phyloP scores from a whole-genome alignment of 305 asterid genomes.

The Fraxinus platypoda region DNA sequence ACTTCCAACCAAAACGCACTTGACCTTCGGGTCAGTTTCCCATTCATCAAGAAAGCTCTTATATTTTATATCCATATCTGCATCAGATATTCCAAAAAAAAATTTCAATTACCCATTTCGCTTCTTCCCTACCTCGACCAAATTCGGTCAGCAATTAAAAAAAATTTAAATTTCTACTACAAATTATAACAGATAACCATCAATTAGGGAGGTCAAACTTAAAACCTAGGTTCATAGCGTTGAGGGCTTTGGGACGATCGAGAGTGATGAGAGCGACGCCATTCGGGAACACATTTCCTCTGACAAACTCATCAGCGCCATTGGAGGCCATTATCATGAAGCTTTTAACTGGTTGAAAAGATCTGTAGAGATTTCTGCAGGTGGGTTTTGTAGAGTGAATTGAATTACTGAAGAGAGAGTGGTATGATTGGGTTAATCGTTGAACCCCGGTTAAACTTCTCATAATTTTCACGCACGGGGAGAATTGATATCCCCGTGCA shows the following conservation, averaged over 20 bases:
- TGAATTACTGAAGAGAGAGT: conserved; percentile 12
- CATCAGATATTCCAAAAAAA: conserved; percentile 23
- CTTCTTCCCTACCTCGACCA: neutral
- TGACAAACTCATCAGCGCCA: conserved; percentile 56
- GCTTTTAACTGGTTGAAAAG: conserved; percentile 22
- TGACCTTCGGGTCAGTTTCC: conserved; percentile 85
- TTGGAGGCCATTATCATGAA: conserved; percentile 39
- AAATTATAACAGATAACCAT: conserved; percentile 6
- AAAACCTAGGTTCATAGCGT: conserved; percentile 87
- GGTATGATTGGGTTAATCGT: conserved; percentile 25
- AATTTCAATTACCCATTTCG: neutral
- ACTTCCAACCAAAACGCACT: conserved; percentile 84
- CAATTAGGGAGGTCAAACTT: neutral
- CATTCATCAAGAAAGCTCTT: conserved; percentile 82
- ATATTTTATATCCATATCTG: conserved; percentile 86
- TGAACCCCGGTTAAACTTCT: conserved; percentile 23
- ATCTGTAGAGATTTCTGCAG: conserved; percentile 21
- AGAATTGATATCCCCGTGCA: too few species aligned
- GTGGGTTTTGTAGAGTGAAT: conserved; percentile 23
- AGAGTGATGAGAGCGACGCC: conserved; percentile 89
- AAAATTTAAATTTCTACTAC: neutral
- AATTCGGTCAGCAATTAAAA: neutral
- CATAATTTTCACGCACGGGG: conserved; percentile 20
- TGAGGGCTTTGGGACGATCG: conserved; percentile 96
- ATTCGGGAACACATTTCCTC: conserved; percentile 70